Evolutionary conservation across 2,329 filamentous ascomycete genomes (phyloP).

Genomic region (Cercospora canescens): DNA sequence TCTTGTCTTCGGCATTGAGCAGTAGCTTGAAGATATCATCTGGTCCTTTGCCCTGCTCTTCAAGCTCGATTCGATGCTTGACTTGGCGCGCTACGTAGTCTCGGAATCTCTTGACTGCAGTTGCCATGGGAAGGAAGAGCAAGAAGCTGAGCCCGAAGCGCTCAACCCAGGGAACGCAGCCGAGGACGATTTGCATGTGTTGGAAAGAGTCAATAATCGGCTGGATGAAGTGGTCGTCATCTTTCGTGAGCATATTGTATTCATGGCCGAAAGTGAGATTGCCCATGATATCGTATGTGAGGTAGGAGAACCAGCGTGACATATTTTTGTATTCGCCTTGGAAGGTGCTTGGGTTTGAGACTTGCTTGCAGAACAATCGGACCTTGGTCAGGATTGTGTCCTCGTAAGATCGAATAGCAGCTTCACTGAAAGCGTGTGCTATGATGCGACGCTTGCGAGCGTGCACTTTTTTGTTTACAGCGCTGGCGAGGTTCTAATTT

Average conservation of each 20-base stretch:
- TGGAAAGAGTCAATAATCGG: neutral
- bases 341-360: neutral
- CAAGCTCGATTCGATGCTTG: neutral
- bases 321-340: neutral
- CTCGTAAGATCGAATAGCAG: neutral
- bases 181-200: neutral
- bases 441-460: neutral
- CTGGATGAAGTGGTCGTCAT: neutral
- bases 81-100: neutral
- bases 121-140: neutral
- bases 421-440: neutral
- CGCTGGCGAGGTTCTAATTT: neutral
- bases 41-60: neutral
- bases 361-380: neutral
- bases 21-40: neutral
- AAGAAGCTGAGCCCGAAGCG: neutral
- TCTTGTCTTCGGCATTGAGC: neutral
- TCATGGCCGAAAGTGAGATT: neutral
- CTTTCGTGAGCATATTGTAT: neutral
- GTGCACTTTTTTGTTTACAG: neutral
- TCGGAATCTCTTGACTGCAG: neutral
- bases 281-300: neutral
- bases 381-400: neutral
- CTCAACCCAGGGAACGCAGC: neutral
- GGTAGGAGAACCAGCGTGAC: neutral